Evolutionary conservation across 805 yeast species (phyloP).

Genomic region (Metschnikowia lunata): DNA sequence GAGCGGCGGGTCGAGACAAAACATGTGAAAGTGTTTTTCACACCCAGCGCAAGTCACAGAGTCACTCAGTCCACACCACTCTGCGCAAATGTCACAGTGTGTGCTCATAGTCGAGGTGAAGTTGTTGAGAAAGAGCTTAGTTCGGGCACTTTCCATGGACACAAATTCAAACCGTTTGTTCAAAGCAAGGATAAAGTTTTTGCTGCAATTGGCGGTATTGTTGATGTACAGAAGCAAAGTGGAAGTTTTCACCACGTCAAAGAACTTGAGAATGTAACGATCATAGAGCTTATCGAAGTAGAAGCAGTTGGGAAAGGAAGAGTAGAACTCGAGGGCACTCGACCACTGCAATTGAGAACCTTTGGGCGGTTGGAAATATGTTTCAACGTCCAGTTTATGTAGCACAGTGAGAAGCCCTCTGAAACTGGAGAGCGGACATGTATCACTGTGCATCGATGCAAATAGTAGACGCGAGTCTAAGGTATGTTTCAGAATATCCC

Average conservation of each 20-base stretch:
- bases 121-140: slow-evolving; percentile 56
- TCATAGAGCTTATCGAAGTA: slow-evolving; percentile 86
- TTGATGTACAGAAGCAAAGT: slow-evolving; percentile 35
- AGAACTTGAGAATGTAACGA: slow-evolving; percentile 76
- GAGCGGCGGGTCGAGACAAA: slow-evolving; percentile 83
- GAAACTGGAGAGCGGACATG: slow-evolving; percentile 69
- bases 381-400: slow-evolving; percentile 63
- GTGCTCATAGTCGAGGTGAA: slow-evolving; percentile 48
- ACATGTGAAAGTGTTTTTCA: slow-evolving; percentile 64
- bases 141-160: slow-evolving; percentile 66
- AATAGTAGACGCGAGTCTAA: slow-evolving; percentile 71
- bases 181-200: slow-evolving; percentile 56
- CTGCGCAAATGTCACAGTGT: slow-evolving; percentile 69
- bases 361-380: slow-evolving; percentile 22
- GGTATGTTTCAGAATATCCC: slow-evolving; percentile 69
- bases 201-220: slow-evolving; percentile 47
- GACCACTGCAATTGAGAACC: slow-evolving; percentile 8
- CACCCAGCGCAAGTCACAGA: slow-evolving; percentile 82
- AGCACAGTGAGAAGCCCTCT: slow-evolving; percentile 72
- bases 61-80: slow-evolving; percentile 76
- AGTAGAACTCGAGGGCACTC: slow-evolving; percentile 44
- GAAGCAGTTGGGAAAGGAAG: slow-evolving; percentile 61
- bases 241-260: slow-evolving; percentile 66
- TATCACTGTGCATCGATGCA: slow-evolving; percentile 83
- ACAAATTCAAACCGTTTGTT: slow-evolving; percentile 66